Conservation (phyloP, 2,329 filamentous ascomycete genomes). For the Trichoderma brevicompactum region DNA sequence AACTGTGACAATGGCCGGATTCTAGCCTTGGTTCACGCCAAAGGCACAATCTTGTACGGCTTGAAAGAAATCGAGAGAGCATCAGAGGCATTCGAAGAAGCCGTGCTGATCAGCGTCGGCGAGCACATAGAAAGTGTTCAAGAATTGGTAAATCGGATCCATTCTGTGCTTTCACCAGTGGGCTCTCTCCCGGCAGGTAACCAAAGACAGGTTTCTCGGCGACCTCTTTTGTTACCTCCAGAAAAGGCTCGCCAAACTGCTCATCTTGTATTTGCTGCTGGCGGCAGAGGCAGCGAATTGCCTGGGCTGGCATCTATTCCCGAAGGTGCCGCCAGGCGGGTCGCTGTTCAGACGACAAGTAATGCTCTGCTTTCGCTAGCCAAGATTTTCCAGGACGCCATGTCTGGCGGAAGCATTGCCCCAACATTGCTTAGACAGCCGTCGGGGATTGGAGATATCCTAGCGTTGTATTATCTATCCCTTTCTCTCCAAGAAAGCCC, state of each 20-base stretch:
- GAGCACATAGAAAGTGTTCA: conserved; percentile 71
- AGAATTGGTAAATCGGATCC: conserved; percentile 77
- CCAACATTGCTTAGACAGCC: conserved; percentile 62
- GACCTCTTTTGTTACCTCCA: conserved; percentile 77
- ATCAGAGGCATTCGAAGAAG: conserved; percentile 90
- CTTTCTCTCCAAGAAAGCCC: conserved; percentile 93
- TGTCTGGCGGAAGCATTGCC: conserved; percentile 71
- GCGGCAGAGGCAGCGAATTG: conserved; percentile 69
- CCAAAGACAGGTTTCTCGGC: conserved; percentile 27
- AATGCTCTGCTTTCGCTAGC: conserved; percentile 93
- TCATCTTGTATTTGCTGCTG: conserved; percentile 76
- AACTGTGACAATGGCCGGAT: conserved; percentile 90
- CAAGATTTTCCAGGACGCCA: conserved; percentile 96
- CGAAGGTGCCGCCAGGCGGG: conserved; percentile 72
- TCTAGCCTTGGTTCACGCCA: conserved; percentile 91
- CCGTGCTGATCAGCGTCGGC: conserved; percentile 85
- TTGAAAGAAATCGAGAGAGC: conserved; percentile 80
- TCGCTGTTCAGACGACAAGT: conserved; percentile 89
- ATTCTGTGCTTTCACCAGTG: conserved; percentile 64
- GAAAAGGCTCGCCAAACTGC: conserved; percentile 83
- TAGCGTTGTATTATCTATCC: conserved; percentile 94
- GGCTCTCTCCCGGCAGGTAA: conserved; percentile 29
- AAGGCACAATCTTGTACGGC: conserved; percentile 97
- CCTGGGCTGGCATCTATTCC: conserved; percentile 77
- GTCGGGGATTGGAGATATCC: conserved; percentile 84